Evolutionary conservation across 1,284 basidiomycete species (phyloP), one percentile per base, ranked within the genome.

Genomic region (Ceratobasidium papillatum): DNA sequence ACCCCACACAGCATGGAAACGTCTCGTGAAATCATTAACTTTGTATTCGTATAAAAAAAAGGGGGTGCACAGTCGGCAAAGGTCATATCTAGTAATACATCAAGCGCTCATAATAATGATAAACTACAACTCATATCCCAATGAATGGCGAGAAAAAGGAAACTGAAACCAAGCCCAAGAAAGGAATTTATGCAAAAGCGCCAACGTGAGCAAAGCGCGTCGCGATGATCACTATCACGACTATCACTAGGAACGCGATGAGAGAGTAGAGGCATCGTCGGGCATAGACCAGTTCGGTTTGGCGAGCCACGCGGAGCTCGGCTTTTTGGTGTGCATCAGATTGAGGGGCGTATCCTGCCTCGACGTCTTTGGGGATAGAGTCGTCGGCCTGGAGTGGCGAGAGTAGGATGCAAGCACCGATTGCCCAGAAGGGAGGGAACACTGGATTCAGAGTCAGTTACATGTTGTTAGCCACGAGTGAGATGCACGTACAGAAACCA

Each of bases 341-440:
- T 45, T 56, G 19, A 25, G 56, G 25, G n/a, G 51, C 66, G 27
- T 58, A 69, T 12, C 66, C 66, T 4, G 69, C 69, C 56, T 72
- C 69, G 69, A 72, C n/a, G 22, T 72, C 69, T 30, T 72, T 72
- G 41, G 56, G 58, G 27, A 45, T 25, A 12, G 56, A 9, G 25
- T 38, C 22, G 19, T 41, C 66, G 22, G 30, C 5, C 30, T 25
- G 1, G 43, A 62, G 69, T 11, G 51, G 51, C 5, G 69, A 72
- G 22, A 32, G n/a, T 19, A 72, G 34, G 47, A 72, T 72, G 58
- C 54, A 72, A 19, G 69, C 69, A 8, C 69, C 69, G n/a, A 72
- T 72, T 14, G 59, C 56, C 69, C 69, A 72, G 30, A 72, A 72
- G 22, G 69, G 69, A 19, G 69, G 69, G 43, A 72, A 72, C 17